Conservation (phyloP, 805 yeast genomes). For the Isabelozyma pseudorhagii region DNA sequence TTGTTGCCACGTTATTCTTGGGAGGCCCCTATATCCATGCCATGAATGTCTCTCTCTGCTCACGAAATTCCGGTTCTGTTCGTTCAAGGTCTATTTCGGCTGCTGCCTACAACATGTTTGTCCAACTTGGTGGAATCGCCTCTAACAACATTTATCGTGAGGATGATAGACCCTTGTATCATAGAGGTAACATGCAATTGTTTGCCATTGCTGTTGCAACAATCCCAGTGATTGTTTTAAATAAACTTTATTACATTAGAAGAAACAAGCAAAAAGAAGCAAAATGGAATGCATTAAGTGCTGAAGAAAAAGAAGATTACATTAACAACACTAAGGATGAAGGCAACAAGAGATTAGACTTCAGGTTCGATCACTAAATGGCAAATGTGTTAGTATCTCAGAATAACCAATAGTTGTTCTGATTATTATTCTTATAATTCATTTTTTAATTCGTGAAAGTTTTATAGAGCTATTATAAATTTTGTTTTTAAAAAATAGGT, state of each 20-base stretch:
- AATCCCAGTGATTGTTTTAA: constrained; percentile 16
- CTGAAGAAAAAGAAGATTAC: constrained; percentile 15
- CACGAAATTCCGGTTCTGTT: constrained; percentile 22
- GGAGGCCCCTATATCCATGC: constrained; percentile 22
- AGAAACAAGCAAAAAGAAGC: constrained; percentile 14
- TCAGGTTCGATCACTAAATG: constrained; percentile 18
- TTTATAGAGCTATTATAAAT: too few species aligned
- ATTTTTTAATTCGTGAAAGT: background rate
- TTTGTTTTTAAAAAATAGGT: too few species aligned
- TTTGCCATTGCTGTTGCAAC: constrained; percentile 32
- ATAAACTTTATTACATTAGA: constrained; percentile 19
- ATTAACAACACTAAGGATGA: constrained; percentile 12
- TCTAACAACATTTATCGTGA: constrained; percentile 23
- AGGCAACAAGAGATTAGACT: constrained; percentile 23
- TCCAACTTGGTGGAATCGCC: constrained; percentile 21
- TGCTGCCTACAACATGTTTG: constrained; percentile 24
- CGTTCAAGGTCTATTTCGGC: constrained; percentile 24
- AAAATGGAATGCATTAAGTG: constrained; percentile 16
- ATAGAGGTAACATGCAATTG: constrained; percentile 29
- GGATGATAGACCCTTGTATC: constrained; percentile 25
- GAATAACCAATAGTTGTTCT: background rate
- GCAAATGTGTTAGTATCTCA: background rate
- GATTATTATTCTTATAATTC: background rate
- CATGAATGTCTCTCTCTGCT: constrained; percentile 24
- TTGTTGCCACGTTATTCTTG: constrained; percentile 22